These are phyloP conservation scores for Castanospermum australe DNA, from an alignment of 306 rosid species.

Conservation along the genomic window DNA sequence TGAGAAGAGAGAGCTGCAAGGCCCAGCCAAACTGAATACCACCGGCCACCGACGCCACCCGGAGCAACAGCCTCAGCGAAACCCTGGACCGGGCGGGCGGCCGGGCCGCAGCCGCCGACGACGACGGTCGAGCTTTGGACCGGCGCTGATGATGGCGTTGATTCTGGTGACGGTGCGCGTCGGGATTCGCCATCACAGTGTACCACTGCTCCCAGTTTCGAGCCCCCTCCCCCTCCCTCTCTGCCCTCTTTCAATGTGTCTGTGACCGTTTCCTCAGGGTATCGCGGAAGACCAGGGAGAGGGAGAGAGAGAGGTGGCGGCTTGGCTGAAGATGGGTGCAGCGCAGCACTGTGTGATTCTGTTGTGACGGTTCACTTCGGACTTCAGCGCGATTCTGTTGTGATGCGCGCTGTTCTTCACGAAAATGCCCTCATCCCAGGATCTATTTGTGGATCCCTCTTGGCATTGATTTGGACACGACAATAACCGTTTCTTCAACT, in stretches of 20 bases:
- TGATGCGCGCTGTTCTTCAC: background rate
- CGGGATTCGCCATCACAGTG: constrained; percentile 49
- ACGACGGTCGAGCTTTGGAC: constrained; percentile 33
- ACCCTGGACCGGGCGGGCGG: constrained; percentile 35
- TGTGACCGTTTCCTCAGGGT: constrained; percentile 27
- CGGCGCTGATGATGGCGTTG: constrained; percentile 22
- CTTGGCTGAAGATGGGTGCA: background rate
- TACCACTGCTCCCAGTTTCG: background rate
- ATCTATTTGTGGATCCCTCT: background rate
- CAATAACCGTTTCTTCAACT: background rate
- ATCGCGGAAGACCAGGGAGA: constrained; percentile 35
- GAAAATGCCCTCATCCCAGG: background rate
- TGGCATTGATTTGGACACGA: background rate
- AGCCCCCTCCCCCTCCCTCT: background rate
- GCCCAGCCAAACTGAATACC: constrained; percentile 99
- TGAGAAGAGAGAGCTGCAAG: constrained; percentile 80
- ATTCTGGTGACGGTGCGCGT: constrained; percentile 40
- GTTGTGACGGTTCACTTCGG: background rate
- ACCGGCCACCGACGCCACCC: constrained; percentile 79
- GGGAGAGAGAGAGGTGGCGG: background rate
- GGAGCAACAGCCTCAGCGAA: constrained; percentile 52
- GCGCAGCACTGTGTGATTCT: background rate
- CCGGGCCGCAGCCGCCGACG: constrained; percentile 13
- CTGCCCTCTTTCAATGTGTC: background rate
- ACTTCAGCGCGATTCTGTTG: background rate